Conservation (phyloP, 306 rosid species). For the Carpinus viminea region DNA sequence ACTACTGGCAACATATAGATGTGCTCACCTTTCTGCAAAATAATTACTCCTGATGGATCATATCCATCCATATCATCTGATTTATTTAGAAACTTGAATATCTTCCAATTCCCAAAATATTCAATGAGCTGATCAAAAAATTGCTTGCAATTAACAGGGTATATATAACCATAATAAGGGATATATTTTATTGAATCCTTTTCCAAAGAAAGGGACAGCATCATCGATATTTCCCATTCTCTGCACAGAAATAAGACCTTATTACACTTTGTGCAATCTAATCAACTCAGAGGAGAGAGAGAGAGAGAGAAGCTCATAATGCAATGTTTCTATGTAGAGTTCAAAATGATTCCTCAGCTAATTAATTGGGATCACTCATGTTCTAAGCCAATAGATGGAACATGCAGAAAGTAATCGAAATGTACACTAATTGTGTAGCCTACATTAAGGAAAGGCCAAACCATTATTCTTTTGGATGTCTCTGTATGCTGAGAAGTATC, state of each 20-base stretch:
- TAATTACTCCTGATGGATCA: constrained; percentile 86
- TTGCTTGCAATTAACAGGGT: constrained; percentile 75
- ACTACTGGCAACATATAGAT: background rate
- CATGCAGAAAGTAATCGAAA: background rate
- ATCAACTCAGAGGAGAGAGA: background rate
- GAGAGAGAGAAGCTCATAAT: background rate
- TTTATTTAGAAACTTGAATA: constrained; percentile 61
- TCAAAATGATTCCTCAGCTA: background rate
- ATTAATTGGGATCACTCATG: background rate
- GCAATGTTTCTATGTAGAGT: background rate
- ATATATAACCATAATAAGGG: constrained; percentile 95
- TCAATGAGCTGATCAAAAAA: constrained; percentile 63
- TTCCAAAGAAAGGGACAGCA: constrained; percentile 93
- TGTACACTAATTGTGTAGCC: too few species aligned
- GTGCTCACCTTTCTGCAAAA: constrained; percentile 72
- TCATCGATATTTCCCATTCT: constrained; percentile 89
- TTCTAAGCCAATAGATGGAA: background rate
- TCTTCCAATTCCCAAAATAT: constrained; percentile 79
- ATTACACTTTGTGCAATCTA: constrained; percentile 1
- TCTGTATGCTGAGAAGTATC: background rate
- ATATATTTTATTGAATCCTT: constrained; percentile 81
- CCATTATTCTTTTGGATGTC: too few species aligned
- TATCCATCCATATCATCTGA: constrained; percentile 83
- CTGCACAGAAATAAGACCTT: constrained; percentile 48
- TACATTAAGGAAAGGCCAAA: too few species aligned